phyloP scores from a whole-genome alignment of 73 alveolate genomes.

The Tetrahymena thermophila region DNA sequence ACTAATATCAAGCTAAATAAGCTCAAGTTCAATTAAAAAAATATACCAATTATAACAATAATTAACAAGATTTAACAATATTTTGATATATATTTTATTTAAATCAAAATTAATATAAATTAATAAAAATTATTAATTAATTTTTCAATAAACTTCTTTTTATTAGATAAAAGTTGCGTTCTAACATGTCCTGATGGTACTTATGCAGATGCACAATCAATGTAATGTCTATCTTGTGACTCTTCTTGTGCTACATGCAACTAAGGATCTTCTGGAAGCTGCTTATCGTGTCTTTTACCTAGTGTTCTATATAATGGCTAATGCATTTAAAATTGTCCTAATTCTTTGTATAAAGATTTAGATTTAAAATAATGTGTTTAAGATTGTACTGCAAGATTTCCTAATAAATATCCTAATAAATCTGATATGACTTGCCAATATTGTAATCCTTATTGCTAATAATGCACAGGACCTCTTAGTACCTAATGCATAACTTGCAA shows the following conservation, averaged over 20 bases:
- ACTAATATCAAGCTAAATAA: too few relatives aligned
- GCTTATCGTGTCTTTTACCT: not conserved
- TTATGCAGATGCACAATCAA: not conserved
- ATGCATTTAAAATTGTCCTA: not conserved
- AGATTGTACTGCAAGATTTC: not conserved
- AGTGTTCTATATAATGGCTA: not conserved
- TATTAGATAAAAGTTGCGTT: not conserved
- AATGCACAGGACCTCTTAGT: not conserved
- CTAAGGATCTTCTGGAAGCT: not conserved
- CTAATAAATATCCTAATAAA: not conserved
- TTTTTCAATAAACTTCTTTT: too few relatives aligned
- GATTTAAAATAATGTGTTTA: not conserved
- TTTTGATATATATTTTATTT: too few relatives aligned
- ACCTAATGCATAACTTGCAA: not conserved
- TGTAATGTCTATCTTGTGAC: not conserved
- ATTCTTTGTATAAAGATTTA: not conserved
- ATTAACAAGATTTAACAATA: too few relatives aligned
- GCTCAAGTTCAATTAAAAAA: too few relatives aligned
- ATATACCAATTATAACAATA: too few relatives aligned
- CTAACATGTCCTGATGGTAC: not conserved
- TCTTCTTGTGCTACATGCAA: not conserved
- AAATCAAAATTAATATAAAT: too few relatives aligned
- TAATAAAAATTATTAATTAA: too few relatives aligned
- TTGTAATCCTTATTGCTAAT: not conserved
- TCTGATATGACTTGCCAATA: not conserved